Conservation (phyloP, 140 eudicot genomes). For the Stevia rebaudiana region DNA sequence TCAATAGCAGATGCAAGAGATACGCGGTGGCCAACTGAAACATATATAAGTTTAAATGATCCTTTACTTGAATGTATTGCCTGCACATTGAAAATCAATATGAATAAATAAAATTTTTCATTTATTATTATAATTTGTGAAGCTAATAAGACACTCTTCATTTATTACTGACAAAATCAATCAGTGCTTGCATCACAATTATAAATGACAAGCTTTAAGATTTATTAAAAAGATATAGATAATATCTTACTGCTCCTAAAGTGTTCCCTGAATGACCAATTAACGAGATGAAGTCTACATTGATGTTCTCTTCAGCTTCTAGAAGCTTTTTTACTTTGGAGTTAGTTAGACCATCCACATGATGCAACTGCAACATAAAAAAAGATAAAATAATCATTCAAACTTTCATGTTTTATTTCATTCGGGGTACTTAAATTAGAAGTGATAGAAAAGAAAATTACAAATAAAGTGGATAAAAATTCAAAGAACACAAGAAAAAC, state of each 20-base stretch:
- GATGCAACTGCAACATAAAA: constrained; percentile 54
- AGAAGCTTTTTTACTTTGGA: constrained; percentile 51
- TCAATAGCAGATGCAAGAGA: constrained; percentile 70
- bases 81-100: constrained; percentile 30
- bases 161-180: background rate
- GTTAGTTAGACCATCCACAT: constrained; percentile 84
- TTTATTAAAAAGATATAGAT: background rate
- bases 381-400: background rate
- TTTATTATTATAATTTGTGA: background rate
- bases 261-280: constrained; percentile 74
- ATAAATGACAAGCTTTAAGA: constrained; percentile 3
- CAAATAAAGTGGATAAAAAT: background rate
- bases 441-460: too few species aligned
- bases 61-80: constrained; percentile 60
- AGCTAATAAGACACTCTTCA: background rate
- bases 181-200: too few species aligned
- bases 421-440: constrained; percentile 4
- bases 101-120: background rate
- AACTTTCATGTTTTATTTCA: background rate
- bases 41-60: constrained; percentile 66
- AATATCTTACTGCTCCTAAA: constrained; percentile 64
- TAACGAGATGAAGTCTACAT: constrained; percentile 37
- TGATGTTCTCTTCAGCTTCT: constrained; percentile 39
- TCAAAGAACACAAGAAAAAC: background rate
- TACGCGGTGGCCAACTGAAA: constrained; percentile 86